Conservation (phyloP, 106 monocot species). For the Cymbidium sinense region DNA sequence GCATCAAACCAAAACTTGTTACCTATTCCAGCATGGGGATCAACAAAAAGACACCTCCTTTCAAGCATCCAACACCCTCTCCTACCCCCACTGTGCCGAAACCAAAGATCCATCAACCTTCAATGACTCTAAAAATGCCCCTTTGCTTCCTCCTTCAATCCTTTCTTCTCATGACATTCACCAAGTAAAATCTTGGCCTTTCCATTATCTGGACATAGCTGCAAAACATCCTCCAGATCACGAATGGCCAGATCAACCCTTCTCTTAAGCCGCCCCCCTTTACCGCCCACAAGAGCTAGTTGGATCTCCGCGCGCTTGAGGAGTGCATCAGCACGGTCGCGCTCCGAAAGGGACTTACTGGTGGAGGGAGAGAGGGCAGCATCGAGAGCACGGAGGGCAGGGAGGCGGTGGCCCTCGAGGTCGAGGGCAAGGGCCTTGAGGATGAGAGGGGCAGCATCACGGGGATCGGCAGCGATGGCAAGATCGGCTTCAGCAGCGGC, state of each 20-base stretch:
- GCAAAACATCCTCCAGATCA: conserved; percentile 62
- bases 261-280: conserved; percentile 15
- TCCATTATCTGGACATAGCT: conserved; percentile 44
- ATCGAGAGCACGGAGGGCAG: conserved; percentile 67
- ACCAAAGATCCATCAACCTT: conserved; percentile 25
- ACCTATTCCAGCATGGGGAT: not conserved
- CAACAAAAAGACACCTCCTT: not conserved
- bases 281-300: conserved; percentile 18
- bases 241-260: conserved; percentile 38
- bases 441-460: conserved; percentile 70
- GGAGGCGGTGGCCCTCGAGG: conserved; percentile 52
- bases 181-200: conserved; percentile 54
- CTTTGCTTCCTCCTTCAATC: conserved; percentile 35
- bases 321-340: conserved; percentile 71
- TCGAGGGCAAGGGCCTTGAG: conserved; percentile 74
- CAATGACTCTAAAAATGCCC: conserved; percentile 46
- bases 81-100: conserved; percentile 30
- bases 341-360: conserved; percentile 40
- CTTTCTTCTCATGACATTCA: conserved; percentile 75
- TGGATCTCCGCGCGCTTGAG: conserved; percentile 73
- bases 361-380: conserved; percentile 55
- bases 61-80: conserved; percentile 6
- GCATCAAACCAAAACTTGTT: not conserved
- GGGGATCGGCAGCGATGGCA: conserved; percentile 64
- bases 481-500: conserved; percentile 53